A percentile compares a stretch with the other conserved stretches of the same genome.
Evolutionary conservation across 306 rosid species (phyloP).

Genomic region (Pyrus betulifolia): DNA sequence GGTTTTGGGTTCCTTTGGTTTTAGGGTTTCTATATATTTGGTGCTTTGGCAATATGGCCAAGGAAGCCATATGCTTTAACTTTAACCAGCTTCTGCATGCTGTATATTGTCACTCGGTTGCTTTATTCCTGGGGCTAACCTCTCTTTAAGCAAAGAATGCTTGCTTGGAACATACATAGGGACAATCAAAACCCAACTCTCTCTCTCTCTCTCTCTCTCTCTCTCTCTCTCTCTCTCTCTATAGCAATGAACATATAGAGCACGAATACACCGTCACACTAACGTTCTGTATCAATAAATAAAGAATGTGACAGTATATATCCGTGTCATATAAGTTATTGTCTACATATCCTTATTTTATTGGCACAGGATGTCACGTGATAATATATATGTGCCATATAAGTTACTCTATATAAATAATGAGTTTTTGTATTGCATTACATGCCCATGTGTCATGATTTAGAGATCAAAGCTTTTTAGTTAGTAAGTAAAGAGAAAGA

Average conservation of each 20-base stretch:
- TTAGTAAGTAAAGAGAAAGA: conserved; percentile 27
- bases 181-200: conserved; percentile 39
- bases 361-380: too few species aligned
- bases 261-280: too few species aligned
- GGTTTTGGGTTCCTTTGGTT: background rate
- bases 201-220: conserved; percentile 15
- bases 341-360: too few species aligned
- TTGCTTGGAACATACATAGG: conserved; percentile 51
- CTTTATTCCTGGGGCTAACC: conserved; percentile 80
- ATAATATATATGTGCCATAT: too few species aligned
- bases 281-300: too few species aligned
- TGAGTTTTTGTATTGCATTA: background rate
- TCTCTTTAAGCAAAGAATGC: conserved; percentile 77
- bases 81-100: conserved; percentile 34
- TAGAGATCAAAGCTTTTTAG: conserved; percentile 29
- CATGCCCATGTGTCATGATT: conserved; percentile 41
- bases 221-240: background rate
- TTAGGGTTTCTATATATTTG: background rate
- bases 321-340: too few species aligned
- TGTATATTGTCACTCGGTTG: conserved; percentile 25
- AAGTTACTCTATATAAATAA: too few species aligned
- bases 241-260: too few species aligned
- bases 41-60: conserved; percentile 31
- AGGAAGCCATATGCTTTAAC: conserved; percentile 32
- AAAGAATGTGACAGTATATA: too few species aligned